Percentiles rank a stretch among this genome's conserved stretches.
phyloP scores from a whole-genome alignment of 805 yeast genomes.

The Barnettozyma pratensis region DNA sequence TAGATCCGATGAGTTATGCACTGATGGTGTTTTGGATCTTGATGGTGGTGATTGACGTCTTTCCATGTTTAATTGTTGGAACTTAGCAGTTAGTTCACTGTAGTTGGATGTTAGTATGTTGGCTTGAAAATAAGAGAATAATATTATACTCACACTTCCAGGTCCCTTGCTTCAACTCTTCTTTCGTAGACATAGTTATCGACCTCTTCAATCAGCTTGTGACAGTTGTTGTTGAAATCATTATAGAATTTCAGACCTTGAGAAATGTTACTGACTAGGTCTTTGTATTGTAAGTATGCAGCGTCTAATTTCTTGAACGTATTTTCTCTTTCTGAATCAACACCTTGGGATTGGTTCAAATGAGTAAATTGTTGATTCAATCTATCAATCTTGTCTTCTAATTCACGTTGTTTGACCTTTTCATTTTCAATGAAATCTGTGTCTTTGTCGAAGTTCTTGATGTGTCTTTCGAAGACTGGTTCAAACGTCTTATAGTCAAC shows the following conservation, averaged over 20 bases:
- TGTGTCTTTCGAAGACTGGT: slow-evolving; percentile 35
- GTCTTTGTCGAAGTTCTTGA: slow-evolving; percentile 46
- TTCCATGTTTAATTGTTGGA: slow-evolving; percentile 27
- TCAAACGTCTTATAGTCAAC: slow-evolving; percentile 33
- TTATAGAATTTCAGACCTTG: slow-evolving; percentile 72
- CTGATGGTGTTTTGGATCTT: not conserved
- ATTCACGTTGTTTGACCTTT: slow-evolving; percentile 29
- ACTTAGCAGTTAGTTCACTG: slow-evolving; percentile 17
- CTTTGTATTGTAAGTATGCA: slow-evolving; percentile 29
- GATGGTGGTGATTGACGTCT: slow-evolving; percentile 1
- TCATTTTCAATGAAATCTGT: slow-evolving; percentile 41
- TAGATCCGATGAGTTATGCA: not conserved
- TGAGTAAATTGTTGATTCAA: slow-evolving; percentile 27
- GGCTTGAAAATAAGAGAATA: not conserved
- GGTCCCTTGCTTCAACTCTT: slow-evolving; percentile 46
- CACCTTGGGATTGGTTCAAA: slow-evolving; percentile 12
- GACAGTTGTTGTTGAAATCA: slow-evolving; percentile 47
- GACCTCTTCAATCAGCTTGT: slow-evolving; percentile 41
- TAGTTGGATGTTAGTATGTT: not conserved
- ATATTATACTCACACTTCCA: slow-evolving; percentile 33
- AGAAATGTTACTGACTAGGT: slow-evolving; percentile 52
- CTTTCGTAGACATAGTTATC: slow-evolving; percentile 47
- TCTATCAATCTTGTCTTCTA: slow-evolving; percentile 35
- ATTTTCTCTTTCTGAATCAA: slow-evolving; percentile 33
- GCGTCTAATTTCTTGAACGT: slow-evolving; percentile 44